These are phyloP conservation scores for Aphanoascus verrucosus DNA, from an alignment of 2,329 filamentous ascomycete species.

Conservation along the genomic window DNA sequence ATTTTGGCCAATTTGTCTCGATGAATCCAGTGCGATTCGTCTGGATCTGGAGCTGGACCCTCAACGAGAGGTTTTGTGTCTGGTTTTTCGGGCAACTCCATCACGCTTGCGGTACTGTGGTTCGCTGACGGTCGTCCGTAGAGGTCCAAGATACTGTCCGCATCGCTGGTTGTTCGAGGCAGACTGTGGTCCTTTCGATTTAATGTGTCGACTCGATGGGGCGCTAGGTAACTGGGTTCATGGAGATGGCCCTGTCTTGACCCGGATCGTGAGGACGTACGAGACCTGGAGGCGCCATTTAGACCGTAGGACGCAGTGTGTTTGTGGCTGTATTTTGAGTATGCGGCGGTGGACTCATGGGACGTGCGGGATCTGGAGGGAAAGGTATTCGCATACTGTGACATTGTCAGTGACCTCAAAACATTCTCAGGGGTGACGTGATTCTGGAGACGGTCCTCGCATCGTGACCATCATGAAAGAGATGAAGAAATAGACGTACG, in stretches of 20 bases:
- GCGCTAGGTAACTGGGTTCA: slow-evolving; percentile 22
- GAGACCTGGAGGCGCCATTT: slow-evolving; percentile 24
- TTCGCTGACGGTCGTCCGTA: slow-evolving; percentile 25
- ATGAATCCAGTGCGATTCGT: slow-evolving; percentile 40
- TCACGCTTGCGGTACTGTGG: slow-evolving; percentile 19
- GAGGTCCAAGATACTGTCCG: slow-evolving; percentile 30
- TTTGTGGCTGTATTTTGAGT: slow-evolving; percentile 23
- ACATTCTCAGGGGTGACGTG: neutral
- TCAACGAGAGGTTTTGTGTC: no score
- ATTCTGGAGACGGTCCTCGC: neutral
- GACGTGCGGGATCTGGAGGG: slow-evolving; percentile 26
- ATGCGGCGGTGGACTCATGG: slow-evolving; percentile 27
- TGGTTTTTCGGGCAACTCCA: slow-evolving; percentile 18
- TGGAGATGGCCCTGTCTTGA: slow-evolving; percentile 25
- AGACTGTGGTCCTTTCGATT: slow-evolving; percentile 27
- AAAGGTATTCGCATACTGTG: neutral
- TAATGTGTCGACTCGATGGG: slow-evolving; percentile 22
- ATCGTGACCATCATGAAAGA: no score
- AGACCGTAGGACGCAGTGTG: slow-evolving; percentile 25
- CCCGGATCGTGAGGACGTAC: slow-evolving; percentile 28
- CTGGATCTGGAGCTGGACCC: no score
- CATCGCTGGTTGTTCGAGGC: slow-evolving; percentile 31
- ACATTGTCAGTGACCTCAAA: neutral
- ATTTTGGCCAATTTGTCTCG: slow-evolving; percentile 42
- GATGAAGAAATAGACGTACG: slow-evolving; percentile 21